Evolutionary conservation across 192 early-diverging fungal species (phyloP).

Genomic region (Phycomyces nitens): DNA sequence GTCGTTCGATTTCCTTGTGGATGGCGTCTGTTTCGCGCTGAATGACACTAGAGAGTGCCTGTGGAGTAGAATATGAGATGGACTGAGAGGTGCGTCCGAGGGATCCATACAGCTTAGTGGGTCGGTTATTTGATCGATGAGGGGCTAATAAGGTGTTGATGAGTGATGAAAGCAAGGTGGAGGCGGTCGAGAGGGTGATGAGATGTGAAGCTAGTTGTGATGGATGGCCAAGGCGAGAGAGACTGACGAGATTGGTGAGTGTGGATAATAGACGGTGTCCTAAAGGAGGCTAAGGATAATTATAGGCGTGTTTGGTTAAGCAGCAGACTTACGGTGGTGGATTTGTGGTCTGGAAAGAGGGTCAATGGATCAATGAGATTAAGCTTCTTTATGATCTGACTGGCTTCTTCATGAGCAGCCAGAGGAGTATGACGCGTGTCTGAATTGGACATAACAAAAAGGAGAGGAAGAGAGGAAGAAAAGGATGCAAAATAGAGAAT

Average conservation of each 20-base stretch:
- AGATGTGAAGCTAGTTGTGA: conserved; percentile 4
- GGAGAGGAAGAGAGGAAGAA: background rate
- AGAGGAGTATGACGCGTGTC: background rate
- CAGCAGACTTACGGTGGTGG: background rate
- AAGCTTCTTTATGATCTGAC: background rate
- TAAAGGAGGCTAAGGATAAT: background rate
- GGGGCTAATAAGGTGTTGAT: background rate
- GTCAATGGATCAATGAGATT: background rate
- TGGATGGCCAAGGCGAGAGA: background rate
- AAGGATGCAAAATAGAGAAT: background rate
- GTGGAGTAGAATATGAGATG: conserved; percentile 2
- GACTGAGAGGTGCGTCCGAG: background rate
- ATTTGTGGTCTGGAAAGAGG: background rate
- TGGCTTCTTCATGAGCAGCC: background rate
- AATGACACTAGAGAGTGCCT: background rate
- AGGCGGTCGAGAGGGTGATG: conserved; percentile 3
- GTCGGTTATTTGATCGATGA: background rate
- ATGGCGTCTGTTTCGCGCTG: background rate
- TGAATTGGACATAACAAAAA: background rate
- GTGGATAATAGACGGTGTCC: background rate
- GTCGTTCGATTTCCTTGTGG: conserved; percentile 5
- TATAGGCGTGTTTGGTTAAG: background rate
- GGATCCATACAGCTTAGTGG: conserved; percentile 1
- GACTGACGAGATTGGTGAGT: background rate
- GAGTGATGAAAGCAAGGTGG: conserved; percentile 8